Base-by-base conservation (phyloP, 2,329 filamentous ascomycete species). In the Alternaria dauci region DNA sequence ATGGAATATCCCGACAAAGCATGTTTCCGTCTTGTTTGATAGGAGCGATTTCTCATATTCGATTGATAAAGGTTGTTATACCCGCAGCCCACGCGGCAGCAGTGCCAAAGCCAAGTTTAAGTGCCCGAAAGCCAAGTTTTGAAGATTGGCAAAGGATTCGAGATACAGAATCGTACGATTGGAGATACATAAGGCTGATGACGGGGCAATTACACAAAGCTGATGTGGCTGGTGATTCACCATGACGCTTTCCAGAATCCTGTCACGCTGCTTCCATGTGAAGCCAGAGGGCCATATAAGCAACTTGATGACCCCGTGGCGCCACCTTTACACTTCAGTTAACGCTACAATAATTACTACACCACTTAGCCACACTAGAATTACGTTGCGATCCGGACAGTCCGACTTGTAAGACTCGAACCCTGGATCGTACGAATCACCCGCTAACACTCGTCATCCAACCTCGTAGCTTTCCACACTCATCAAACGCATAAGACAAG, bases 91-190 rank as follows among this genome's bases (percentile, higher is more conserved):
- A 48, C 32, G 51, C 56, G 46, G 51, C 56, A 55, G 14, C 42
- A 36, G 26, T 42, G 28, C 16, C 46, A 36, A 41, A 44, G 59
- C 59, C 59, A 62, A 62, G 59, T 62, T 59, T 32, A 59, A 59
- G 41, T 43, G 44, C 41, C 59, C 56, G 59, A 36, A 55, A 62
- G 60, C 60, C 60, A 62, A 62, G 60, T 59, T 59, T 59, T 20
- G 11, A 26, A n/a, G 16, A 8, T 26, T 36, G 25, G 34, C 34
- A 42, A 42, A 39, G n/a, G 23, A n/a, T 30, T 30, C 26, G 18
- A n/a, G 25, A 54, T 34, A 25, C 20, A 48, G 18, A 16, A 48
- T 48, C 46, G 18, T 23, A 34, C 34, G 46, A 36, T 34, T 25
- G 34, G 20, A 12, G 18, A 34, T 16, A 14, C n/a, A 14, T 18